Evolutionary conservation across 805 yeast species (phyloP).

Genomic region (Zygoascus flipseniorum): DNA sequence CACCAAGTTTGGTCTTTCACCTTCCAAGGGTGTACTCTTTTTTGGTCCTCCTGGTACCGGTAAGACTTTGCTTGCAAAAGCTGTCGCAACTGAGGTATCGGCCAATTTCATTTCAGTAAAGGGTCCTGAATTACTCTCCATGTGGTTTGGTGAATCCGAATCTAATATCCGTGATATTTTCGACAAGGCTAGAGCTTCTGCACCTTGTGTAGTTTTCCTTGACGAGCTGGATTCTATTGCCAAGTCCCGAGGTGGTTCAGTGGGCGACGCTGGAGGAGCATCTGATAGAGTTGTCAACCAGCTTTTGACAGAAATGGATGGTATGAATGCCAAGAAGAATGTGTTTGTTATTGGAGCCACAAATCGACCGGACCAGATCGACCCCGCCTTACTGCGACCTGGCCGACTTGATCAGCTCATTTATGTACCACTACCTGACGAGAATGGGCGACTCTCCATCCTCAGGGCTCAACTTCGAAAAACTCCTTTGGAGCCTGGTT

Average conservation of each 20-base stretch:
- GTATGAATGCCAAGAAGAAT: constrained; percentile 99
- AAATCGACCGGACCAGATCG: constrained; percentile 98
- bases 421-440: constrained; percentile 98
- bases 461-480: constrained; percentile 94
- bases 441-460: constrained; percentile 85
- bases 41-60: constrained; percentile 99
- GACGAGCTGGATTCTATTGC: constrained; percentile 98
- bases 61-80: constrained; percentile 93
- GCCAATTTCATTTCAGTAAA: constrained; percentile 97
- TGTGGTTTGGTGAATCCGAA: constrained; percentile 98
- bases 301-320: constrained; percentile 94
- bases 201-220: constrained; percentile 96
- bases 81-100: constrained; percentile 98
- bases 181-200: constrained; percentile 93
- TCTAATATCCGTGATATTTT: constrained; percentile 93
- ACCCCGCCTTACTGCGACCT: constrained; percentile 96
- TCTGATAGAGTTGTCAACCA: constrained; percentile 97
- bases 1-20: constrained; percentile 95
- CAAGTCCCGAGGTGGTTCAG: constrained; percentile 87
- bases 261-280: constrained; percentile 48
- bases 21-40: constrained; percentile 96
- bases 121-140: constrained; percentile 92
- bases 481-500: constrained; percentile 96
- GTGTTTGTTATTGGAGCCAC: constrained; percentile 99
- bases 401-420: constrained; percentile 98